Percentiles rank a stretch among this genome's conserved stretches.
Evolutionary conservation across 1,139 yeast genomes (phyloP).

Genomic region (Hyphopichia buzzinii): DNA sequence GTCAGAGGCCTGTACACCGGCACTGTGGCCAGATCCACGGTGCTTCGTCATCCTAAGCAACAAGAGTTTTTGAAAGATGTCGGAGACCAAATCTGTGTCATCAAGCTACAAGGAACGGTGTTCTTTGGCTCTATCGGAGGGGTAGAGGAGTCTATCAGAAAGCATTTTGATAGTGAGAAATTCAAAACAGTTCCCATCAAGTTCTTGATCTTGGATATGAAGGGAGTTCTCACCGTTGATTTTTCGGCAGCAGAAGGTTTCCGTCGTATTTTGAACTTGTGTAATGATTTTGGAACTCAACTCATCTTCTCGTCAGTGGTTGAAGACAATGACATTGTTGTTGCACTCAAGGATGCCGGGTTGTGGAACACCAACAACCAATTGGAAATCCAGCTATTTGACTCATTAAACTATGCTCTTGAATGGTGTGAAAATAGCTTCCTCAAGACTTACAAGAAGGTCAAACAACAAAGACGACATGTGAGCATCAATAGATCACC

Average conservation of each 20-base stretch:
- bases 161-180: conserved; percentile 58
- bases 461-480: conserved; percentile 14
- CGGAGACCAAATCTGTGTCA: conserved; percentile 86
- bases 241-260: conserved; percentile 97
- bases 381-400: conserved; percentile 57
- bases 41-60: conserved; percentile 86
- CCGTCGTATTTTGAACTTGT: conserved; percentile 76
- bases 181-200: conserved; percentile 60
- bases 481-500: conserved; percentile 8
- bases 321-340: conserved; percentile 59
- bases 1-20: conserved; percentile 85
- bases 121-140: conserved; percentile 96
- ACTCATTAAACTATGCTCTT: conserved; percentile 78
- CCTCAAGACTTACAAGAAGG: conserved; percentile 58
- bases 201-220: conserved; percentile 80
- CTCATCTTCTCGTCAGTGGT: conserved; percentile 75
- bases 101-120: conserved; percentile 82
- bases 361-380: conserved; percentile 50
- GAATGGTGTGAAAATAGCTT: conserved; percentile 97
- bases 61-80: conserved; percentile 81
- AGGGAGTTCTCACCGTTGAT: conserved; percentile 77
- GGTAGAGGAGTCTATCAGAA: conserved; percentile 72
- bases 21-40: conserved; percentile 86
- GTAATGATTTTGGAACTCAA: conserved; percentile 67
- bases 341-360: conserved; percentile 71